Evolutionary conservation across 2,329 filamentous ascomycete genomes (phyloP), one percentile per base, ranked within the genome.

Genomic region (Ophiostoma fasciatum): DNA sequence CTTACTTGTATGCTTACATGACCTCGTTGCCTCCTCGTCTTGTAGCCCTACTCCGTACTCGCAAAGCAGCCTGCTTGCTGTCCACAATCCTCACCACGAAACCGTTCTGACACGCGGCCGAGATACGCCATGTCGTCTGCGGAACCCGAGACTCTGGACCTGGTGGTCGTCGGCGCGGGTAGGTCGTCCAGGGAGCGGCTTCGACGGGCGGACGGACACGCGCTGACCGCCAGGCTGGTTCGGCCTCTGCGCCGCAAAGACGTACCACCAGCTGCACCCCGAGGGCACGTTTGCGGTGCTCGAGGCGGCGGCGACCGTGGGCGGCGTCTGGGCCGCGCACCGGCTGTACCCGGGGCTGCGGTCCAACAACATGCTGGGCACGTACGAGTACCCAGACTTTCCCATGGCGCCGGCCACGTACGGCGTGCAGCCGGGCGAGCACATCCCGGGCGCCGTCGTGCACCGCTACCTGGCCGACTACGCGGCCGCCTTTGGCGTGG

Each of bases 311-410:
- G 51, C 60, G 11, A 68, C 68, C 0, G 48, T 76, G 5, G 82
- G 81, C 1, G 81, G 82, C 4, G 73, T 74, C 13, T 87, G 80
- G 81, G 68, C 74, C 8, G 60, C 71, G 38, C 60, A 78, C 26
- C 66, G 78, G 1, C 55, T 83, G 1, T 79, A 85, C 50, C 69
- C 74, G 0, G 74, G 71, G 1, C 63, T 88, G 33, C 79, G 74
- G 47, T 75, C 71, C 36, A 87, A 88, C 54, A 85, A 85, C 48
- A 66, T 82, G 51, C 52, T 77, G 10, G 79, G 80, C 3, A 78
- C 72, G 0, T 82, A 77, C 45, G 78, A 87, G 51, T 84, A 71
- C 47, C 71, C 73, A 0, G 81, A 83, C 46, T 82, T 81, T 41
- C 77, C 78, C 14, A 78, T 87, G 73, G 61, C 66, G 39, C 53